phyloP scores from a whole-genome alignment of 1,284 basidiomycete genomes.

The Naganishia albida region DNA sequence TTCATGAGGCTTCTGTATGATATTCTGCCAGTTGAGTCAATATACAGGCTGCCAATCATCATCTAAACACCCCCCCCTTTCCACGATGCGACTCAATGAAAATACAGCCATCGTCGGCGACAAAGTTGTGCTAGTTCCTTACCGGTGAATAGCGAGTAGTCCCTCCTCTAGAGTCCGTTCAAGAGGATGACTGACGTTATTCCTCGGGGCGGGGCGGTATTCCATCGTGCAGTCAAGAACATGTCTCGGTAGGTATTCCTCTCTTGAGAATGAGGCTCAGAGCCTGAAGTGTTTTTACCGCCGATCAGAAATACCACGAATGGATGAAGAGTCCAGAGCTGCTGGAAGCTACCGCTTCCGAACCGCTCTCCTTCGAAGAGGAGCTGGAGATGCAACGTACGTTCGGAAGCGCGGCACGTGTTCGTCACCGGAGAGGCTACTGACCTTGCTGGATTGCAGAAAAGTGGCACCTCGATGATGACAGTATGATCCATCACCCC shows the following conservation, averaged over 20 bases:
- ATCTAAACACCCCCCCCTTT: background rate
- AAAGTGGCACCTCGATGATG: conserved; percentile 83
- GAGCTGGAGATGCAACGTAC: conserved; percentile 91
- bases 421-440: too few species aligned
- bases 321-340: conserved; percentile 86
- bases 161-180: background rate
- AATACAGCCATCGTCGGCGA: conserved; percentile 64
- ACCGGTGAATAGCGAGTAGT: conserved; percentile 57
- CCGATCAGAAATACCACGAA: conserved; percentile 68
- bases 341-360: conserved; percentile 78
- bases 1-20: too few species aligned
- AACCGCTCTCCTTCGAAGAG: conserved; percentile 76
- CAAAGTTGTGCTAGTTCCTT: conserved; percentile 71
- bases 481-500: conserved; percentile 63
- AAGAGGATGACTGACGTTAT: conserved; percentile 26
- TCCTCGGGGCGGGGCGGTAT: background rate
- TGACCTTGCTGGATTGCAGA: conserved; percentile 54
- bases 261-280: background rate
- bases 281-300: conserved; percentile 27
- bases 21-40: too few species aligned
- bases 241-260: conserved; percentile 60
- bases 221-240: conserved; percentile 55
- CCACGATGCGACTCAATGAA: conserved; percentile 67
- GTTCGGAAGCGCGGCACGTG: too few species aligned
- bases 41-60: too few species aligned